phyloP scores from a whole-genome alignment of 208 protist genomes.

The Kentomonas sorsogonicus region DNA sequence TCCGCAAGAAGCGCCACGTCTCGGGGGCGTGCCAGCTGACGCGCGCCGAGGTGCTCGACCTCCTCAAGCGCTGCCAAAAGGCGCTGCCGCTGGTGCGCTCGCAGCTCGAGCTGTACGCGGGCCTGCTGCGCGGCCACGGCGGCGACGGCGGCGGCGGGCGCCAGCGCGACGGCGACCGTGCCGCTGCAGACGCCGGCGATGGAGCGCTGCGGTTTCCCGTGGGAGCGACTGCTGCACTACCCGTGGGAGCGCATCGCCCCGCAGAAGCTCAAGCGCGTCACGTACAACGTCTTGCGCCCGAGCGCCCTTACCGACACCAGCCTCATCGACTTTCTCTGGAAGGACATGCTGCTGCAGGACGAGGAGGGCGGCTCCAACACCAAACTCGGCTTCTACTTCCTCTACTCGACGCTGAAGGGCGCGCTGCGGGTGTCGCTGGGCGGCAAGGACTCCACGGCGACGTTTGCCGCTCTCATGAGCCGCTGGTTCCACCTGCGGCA shows the following conservation, averaged over 20 bases:
- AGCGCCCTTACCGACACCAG: constrained; percentile 27
- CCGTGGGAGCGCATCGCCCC: constrained; percentile 37
- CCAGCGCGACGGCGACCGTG: constrained; percentile 9
- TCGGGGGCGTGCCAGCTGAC: constrained; percentile 60
- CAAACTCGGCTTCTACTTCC: constrained; percentile 80
- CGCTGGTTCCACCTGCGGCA: constrained; percentile 79
- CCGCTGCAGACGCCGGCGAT: constrained; percentile 26
- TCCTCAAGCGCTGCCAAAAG: constrained; percentile 51
- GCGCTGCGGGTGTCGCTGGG: constrained; percentile 18
- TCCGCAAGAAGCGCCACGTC: constrained; percentile 81
- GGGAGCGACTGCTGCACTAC: constrained; percentile 50
- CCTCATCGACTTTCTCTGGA: constrained; percentile 60
- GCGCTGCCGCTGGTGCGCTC: constrained; percentile 38
- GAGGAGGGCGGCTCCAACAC: constrained; percentile 72
- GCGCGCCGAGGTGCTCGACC: constrained; percentile 42
- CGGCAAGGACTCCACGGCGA: constrained; percentile 23
- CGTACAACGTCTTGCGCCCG: constrained; percentile 31
- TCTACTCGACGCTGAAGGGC: constrained; percentile 61
- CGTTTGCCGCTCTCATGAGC: constrained; percentile 35
- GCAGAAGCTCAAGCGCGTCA: constrained; percentile 46
- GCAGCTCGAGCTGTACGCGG: constrained; percentile 51
- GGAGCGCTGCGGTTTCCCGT: constrained; percentile 52
- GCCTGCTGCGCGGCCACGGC: constrained; percentile 6
- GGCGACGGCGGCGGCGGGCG: background rate
- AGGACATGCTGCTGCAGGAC: constrained; percentile 57